A percentile compares a stretch with the other conserved stretches of the same genome.
Evolutionary conservation across 495 filamentous ascomycete species (phyloP).

Genomic region (Cryomyces minteri): DNA sequence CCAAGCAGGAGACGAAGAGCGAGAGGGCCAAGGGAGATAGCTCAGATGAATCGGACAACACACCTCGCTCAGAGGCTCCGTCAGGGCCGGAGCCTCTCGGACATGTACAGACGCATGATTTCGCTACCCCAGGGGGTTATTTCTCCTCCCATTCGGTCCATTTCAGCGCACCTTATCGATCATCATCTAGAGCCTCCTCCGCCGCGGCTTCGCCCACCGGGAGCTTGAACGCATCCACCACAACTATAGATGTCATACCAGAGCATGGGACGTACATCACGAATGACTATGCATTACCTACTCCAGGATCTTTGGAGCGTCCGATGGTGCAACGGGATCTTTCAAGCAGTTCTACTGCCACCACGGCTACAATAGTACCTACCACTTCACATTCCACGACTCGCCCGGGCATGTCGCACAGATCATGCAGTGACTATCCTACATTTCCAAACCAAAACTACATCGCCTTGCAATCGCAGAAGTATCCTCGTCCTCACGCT

Average conservation of each 20-base stretch:
- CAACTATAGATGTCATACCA: constrained; percentile 3
- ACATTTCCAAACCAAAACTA: constrained; percentile 23
- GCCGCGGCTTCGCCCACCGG: constrained; percentile 8
- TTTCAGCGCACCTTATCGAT: constrained; percentile 3
- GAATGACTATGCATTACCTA: not conserved
- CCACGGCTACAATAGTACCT: constrained; percentile 12
- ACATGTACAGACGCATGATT: not conserved
- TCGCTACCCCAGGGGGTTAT: constrained; percentile 1
- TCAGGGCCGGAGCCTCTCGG: not conserved
- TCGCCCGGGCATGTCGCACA: constrained; percentile 1
- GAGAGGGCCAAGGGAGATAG: no score
- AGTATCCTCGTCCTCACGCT: constrained; percentile 15
- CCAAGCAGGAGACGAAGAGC: no score
- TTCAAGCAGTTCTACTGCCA: constrained; percentile 14
- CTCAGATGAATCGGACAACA: constrained; percentile 9
- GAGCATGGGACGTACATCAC: not conserved
- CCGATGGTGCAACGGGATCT: constrained; percentile 11
- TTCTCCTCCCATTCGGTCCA: constrained; percentile 13
- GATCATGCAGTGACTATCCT: constrained; percentile 8
- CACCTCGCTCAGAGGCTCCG: constrained; percentile 14
- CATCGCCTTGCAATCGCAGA: constrained; percentile 23
- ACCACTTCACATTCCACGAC: constrained; percentile 5
- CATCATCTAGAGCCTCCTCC: constrained; percentile 4
- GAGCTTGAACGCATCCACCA: constrained; percentile 7
- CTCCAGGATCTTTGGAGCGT: constrained; percentile 4